These are phyloP conservation scores for Chaetomium sp. DNA, from an alignment of 2,329 filamentous ascomycete species.

Conservation along the genomic window DNA sequence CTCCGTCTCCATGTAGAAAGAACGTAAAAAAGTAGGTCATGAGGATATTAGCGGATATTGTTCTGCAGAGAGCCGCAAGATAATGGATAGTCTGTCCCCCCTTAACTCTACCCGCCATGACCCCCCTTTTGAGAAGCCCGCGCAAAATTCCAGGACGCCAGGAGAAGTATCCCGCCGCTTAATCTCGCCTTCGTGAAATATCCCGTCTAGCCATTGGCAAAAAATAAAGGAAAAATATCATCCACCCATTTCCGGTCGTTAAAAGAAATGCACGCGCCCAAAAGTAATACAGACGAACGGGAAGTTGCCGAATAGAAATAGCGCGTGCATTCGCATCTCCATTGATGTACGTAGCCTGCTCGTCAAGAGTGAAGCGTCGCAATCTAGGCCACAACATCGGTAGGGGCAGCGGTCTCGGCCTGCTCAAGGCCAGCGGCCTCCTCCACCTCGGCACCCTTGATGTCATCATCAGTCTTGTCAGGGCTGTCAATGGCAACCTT, in stretches of 20 bases:
- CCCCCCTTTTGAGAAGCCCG: constrained; percentile 20
- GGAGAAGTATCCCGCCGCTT: constrained; percentile 23
- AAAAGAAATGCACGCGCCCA: constrained; percentile 28
- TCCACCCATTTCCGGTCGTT: constrained; percentile 29
- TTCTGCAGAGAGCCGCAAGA: constrained; percentile 28
- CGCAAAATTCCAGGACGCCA: constrained; percentile 24
- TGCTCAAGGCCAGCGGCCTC: constrained; percentile 30
- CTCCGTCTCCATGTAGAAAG: constrained; percentile 12
- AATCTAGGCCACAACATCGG: constrained; percentile 25
- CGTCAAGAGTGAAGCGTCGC: constrained; percentile 18
- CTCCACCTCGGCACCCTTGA: constrained; percentile 45
- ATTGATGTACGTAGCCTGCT: constrained; percentile 20
- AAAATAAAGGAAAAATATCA: constrained; percentile 11
- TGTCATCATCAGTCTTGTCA: constrained; percentile 88
- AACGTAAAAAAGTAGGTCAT: constrained; percentile 26
- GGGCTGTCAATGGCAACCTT: constrained; percentile 99
- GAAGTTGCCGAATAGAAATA: constrained; percentile 22
- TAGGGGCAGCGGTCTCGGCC: constrained; percentile 13
- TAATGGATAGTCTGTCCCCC: constrained; percentile 23
- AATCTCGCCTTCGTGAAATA: constrained; percentile 15
- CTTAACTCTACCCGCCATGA: constrained; percentile 26
- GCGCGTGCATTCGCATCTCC: constrained; percentile 21
- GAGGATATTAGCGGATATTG: constrained; percentile 26
- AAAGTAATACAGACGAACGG: constrained; percentile 27
- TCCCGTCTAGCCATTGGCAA: constrained; percentile 16